phyloP scores from a whole-genome alignment of 305 asterid species.

The Solanum chacoense region DNA sequence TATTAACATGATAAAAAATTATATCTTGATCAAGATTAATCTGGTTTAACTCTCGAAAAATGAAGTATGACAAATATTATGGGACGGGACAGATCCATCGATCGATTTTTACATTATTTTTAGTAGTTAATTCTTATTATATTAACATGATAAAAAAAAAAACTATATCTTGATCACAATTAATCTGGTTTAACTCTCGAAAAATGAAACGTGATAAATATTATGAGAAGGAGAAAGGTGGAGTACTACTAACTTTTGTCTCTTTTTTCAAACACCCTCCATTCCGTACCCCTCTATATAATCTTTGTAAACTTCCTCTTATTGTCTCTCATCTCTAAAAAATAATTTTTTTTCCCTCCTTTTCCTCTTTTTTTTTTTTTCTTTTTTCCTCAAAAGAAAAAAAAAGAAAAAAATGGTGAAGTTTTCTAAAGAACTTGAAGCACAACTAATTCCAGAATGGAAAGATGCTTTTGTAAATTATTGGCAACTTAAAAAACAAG shows the following conservation, averaged over 20 bases:
- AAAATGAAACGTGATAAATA: neutral
- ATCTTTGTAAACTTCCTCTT: neutral
- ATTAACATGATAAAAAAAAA: neutral
- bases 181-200: neutral
- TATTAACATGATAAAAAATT: neutral
- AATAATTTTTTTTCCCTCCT: neutral
- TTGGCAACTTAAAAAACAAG: conserved; percentile 67
- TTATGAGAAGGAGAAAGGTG: neutral
- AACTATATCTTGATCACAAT: accelerated
- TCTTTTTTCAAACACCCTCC: neutral
- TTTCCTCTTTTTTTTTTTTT: neutral
- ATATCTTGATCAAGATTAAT: neutral
- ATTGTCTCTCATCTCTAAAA: conserved; percentile 2
- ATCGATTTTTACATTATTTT: neutral
- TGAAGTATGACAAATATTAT: neutral
- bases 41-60: neutral
- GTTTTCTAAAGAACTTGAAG: conserved; percentile 80
- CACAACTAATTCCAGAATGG: conserved; percentile 89
- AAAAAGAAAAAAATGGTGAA: conserved; percentile 45
- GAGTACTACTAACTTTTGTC: neutral
- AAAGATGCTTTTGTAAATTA: conserved; percentile 79
- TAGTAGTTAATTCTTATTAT: neutral
- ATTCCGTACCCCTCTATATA: conserved; percentile 16
- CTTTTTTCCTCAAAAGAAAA: neutral
- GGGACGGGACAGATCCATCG: too few relatives aligned